Conservation (phyloP, 495 filamentous ascomycete species). For the Neurospora pannonica region DNA sequence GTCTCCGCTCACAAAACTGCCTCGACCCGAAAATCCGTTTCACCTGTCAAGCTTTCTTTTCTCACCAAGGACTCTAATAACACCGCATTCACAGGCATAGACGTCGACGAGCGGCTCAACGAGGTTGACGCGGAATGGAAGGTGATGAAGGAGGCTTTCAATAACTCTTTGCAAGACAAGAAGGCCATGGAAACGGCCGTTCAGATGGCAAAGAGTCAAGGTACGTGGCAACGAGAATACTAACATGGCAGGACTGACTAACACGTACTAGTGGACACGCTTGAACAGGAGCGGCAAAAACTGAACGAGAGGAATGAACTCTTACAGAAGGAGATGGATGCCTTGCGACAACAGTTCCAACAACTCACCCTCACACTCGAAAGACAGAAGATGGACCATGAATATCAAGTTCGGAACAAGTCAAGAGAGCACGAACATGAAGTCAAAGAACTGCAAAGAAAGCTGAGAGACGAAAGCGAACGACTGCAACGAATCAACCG, state of each 20-base stretch:
- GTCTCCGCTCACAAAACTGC: not conserved
- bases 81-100: conserved; percentile 53
- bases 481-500: conserved; percentile 20
- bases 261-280: conserved; percentile 47
- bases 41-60: conserved; percentile 34
- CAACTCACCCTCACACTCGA: conserved; percentile 19
- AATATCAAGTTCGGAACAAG: conserved; percentile 32
- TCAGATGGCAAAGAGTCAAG: conserved; percentile 58
- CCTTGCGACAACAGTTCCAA: conserved; percentile 35
- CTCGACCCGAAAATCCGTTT: conserved; percentile 21
- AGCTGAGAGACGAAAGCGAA: conserved; percentile 24
- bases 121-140: conserved; percentile 55
- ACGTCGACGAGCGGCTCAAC: conserved; percentile 57
- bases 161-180: conserved; percentile 48
- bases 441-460: conserved; percentile 29
- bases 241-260: not conserved
- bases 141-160: conserved; percentile 52
- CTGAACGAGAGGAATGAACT: conserved; percentile 46
- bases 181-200: conserved; percentile 59
- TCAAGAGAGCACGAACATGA: conserved; percentile 20
- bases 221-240: conserved; percentile 38
- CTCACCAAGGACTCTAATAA: conserved; percentile 65
- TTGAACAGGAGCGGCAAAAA: conserved; percentile 52
- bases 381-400: conserved; percentile 21
- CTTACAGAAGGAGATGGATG: conserved; percentile 51